Percentiles rank a stretch among this genome's conserved stretches.
phyloP scores from a whole-genome alignment of 192 early-diverging fungal species.

The Ambispora gerdemannii region DNA sequence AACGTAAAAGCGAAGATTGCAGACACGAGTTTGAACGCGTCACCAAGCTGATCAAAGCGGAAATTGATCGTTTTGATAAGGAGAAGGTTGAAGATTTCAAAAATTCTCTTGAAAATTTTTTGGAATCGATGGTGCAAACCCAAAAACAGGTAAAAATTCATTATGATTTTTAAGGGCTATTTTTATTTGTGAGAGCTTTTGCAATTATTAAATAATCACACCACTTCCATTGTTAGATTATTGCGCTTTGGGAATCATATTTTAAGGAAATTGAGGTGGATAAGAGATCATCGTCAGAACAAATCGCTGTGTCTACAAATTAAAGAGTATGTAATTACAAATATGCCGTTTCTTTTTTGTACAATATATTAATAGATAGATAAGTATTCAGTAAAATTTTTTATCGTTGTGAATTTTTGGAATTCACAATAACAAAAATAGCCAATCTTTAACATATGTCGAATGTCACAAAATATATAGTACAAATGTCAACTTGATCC shows the following conservation, averaged over 20 bases:
- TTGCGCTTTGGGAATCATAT: constrained; percentile 29
- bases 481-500: too few relatives aligned
- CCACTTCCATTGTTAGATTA: constrained; percentile 10
- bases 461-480: too few relatives aligned
- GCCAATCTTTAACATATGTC: too few relatives aligned
- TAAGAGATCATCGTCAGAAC: background rate
- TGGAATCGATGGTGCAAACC: constrained; percentile 72
- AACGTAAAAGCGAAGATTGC: constrained; percentile 45
- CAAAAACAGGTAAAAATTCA: constrained; percentile 58
- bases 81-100: constrained; percentile 80
- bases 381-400: too few relatives aligned
- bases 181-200: background rate
- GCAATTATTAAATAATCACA: background rate
- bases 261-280: background rate
- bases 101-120: constrained; percentile 65
- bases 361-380: too few relatives aligned
- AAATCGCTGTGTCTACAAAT: too few relatives aligned
- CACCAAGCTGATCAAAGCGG: constrained; percentile 63
- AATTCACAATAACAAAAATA: too few relatives aligned
- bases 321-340: too few relatives aligned
- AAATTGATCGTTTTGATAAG: constrained; percentile 76
- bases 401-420: too few relatives aligned
- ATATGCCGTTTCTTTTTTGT: too few relatives aligned
- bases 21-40: constrained; percentile 74
- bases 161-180: background rate